A percentile compares a stretch with the other conserved stretches of the same genome.
Evolutionary conservation across 495 filamentous ascomycete species (phyloP).

Genomic region (Bacidia rubella): DNA sequence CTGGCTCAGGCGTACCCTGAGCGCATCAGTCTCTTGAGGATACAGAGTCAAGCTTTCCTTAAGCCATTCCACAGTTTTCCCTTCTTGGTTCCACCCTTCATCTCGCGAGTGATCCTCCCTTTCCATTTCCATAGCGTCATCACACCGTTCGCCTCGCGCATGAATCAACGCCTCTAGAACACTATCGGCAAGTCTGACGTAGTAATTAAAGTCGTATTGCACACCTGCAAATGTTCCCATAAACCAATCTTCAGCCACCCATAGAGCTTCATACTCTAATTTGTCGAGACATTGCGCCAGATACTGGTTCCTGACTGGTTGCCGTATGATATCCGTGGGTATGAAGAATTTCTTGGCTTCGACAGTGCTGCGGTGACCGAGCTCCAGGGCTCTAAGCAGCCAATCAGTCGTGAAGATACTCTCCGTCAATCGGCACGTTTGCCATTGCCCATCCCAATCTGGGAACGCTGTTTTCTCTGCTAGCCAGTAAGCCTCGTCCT

Average conservation of each 20-base stretch:
- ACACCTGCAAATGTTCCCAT: too few relatives aligned
- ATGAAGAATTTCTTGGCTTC: background rate
- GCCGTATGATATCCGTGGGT: background rate
- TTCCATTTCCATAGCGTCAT: background rate
- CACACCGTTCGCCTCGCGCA: background rate
- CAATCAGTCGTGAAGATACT: too few relatives aligned
- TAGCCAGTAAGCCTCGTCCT: too few relatives aligned
- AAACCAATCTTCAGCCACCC: background rate
- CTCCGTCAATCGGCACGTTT: too few relatives aligned
- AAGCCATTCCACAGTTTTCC: constrained; percentile 8
- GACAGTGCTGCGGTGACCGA: background rate
- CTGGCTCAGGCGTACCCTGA: too few relatives aligned
- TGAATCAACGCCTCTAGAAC: too few relatives aligned
- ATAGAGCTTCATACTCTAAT: background rate
- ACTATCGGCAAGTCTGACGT: too few relatives aligned
- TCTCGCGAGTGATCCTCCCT: background rate
- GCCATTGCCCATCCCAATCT: too few relatives aligned
- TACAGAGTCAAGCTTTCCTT: too few relatives aligned
- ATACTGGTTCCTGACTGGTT: background rate
- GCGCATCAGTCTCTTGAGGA: too few relatives aligned
- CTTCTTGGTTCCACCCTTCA: background rate
- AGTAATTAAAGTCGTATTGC: too few relatives aligned
- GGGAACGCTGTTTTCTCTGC: too few relatives aligned
- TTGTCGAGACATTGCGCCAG: background rate
- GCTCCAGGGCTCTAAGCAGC: background rate